Conservation (phyloP, 257 asterid species). For the Forsythia suspensa region DNA sequence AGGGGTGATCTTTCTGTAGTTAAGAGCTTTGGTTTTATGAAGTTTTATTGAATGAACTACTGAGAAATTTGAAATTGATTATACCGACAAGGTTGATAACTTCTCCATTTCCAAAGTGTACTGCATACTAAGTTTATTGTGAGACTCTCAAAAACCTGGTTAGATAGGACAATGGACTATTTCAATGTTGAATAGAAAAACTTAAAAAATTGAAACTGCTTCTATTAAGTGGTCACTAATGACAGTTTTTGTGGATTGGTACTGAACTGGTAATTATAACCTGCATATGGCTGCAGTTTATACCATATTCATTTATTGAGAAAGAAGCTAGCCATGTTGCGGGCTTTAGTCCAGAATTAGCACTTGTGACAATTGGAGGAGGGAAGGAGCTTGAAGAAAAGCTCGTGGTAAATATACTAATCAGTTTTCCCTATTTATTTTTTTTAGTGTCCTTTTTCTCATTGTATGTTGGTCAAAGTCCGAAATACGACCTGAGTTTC, state of each 20-base stretch:
- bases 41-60: background rate
- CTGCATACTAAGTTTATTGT: background rate
- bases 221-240: conserved; percentile 6
- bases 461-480: conserved; percentile 19
- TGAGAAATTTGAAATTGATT: background rate
- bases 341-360: conserved; percentile 98
- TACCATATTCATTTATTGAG: conserved; percentile 94
- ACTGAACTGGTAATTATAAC: conserved; percentile 17
- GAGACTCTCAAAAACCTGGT: background rate
- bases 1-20: background rate
- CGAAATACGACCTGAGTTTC: conserved; percentile 43
- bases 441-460: conserved; percentile 12
- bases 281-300: conserved; percentile 53
- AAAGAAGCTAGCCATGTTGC: conserved; percentile 99
- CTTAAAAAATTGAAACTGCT: background rate
- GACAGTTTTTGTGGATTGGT: conserved; percentile 16
- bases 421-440: conserved; percentile 6
- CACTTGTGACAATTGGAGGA: conserved; percentile 95
- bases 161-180: background rate
- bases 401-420: conserved; percentile 77
- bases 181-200: background rate
- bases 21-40: background rate
- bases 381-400: conserved; percentile 99
- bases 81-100: background rate
- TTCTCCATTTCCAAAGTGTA: background rate